Evolutionary conservation across 2,329 filamentous ascomycete genomes (phyloP), one percentile per base, ranked within the genome.

Genomic region (Claviceps paspali): DNA sequence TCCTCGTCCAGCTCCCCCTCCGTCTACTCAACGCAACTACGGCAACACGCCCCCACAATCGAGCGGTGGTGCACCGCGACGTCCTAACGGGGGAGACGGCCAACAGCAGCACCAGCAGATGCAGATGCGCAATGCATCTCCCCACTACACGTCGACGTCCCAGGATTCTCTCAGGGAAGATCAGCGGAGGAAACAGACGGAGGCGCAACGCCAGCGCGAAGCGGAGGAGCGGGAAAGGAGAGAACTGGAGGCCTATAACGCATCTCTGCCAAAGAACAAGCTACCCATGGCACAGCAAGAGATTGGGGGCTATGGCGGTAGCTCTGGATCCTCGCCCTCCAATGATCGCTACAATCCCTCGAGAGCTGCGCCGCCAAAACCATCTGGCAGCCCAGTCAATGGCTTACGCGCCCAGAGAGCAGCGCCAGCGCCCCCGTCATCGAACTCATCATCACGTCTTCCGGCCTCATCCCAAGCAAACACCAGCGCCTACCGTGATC

Each of bases 211-310:
- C 40, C 62, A 67, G 44, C 61, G 63, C 29, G 71, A 78, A 44
- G 63, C 67, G 2, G 73, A 76, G 44, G 79, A 85, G 48, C 73
- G 78, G 49, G 71, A 71, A 38, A 71, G 82, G 38, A 74, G 79
- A 45, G 85, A 94, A 36, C 67, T 83, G 47, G 86, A 91, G 53
- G 83, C 77, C 14, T 95, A 94, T 59, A 94, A 96, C 56, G 82
- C 84, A 26, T 85, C 83, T 18, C 63, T 95, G 41, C 88, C 86
- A 23, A 82, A 93, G 64, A 78, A 71, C 44, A 84, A 83, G 54
- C 63, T 77, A 9, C 83, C 84, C 2, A 52, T 91, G 46, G 86
- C 87, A 23, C 84, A 96, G 56, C 87, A 95, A 59, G 91, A 96
- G 57, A 63, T 96, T 47, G 84, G 83, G 40, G 78, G 79, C 23